Conservation (phyloP, 176 grass and related monocot species). For the Pontederia crassipes region DNA sequence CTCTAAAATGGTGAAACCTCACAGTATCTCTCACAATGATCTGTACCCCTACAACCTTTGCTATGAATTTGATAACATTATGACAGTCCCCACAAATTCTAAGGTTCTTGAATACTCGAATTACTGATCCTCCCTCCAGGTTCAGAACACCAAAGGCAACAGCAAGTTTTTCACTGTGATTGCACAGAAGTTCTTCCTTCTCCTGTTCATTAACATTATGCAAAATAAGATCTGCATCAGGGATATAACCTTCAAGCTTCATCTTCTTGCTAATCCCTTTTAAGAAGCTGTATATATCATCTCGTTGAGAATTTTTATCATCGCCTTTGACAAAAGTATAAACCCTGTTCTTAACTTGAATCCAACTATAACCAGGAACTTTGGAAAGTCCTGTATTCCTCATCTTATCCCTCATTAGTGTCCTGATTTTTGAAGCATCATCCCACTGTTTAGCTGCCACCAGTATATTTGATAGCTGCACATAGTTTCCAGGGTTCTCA, state of each 20-base stretch:
- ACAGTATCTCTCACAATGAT: slow-evolving; percentile 26
- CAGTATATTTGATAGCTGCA: slow-evolving; percentile 21
- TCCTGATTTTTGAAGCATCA: slow-evolving; percentile 11
- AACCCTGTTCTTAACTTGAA: slow-evolving; percentile 17
- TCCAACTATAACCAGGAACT: slow-evolving; percentile 16
- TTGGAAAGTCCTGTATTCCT: slow-evolving; percentile 12
- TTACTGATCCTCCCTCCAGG: slow-evolving; percentile 10
- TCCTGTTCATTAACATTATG: slow-evolving; percentile 19
- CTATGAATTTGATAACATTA: slow-evolving; percentile 20
- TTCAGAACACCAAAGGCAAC: slow-evolving; percentile 22
- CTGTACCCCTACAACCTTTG: slow-evolving; percentile 13
- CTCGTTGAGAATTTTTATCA: slow-evolving; percentile 4
- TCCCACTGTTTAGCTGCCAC: slow-evolving; percentile 12
- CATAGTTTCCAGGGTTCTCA: slow-evolving; percentile 24
- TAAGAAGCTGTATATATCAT: slow-evolving; percentile 18
- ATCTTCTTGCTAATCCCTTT: slow-evolving; percentile 12
- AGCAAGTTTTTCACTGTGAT: slow-evolving; percentile 24
- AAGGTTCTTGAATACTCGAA: slow-evolving; percentile 26
- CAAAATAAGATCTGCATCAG: slow-evolving; percentile 13
- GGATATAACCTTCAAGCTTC: slow-evolving; percentile 21
- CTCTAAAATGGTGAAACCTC: slow-evolving; percentile 28
- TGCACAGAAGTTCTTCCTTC: slow-evolving; percentile 20
- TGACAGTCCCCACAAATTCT: slow-evolving; percentile 25
- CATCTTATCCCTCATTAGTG: slow-evolving; percentile 19
- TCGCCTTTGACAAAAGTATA: slow-evolving; percentile 26